phyloP scores from a whole-genome alignment of 1,284 basidiomycete genomes.

The Macrocybe sp. region DNA sequence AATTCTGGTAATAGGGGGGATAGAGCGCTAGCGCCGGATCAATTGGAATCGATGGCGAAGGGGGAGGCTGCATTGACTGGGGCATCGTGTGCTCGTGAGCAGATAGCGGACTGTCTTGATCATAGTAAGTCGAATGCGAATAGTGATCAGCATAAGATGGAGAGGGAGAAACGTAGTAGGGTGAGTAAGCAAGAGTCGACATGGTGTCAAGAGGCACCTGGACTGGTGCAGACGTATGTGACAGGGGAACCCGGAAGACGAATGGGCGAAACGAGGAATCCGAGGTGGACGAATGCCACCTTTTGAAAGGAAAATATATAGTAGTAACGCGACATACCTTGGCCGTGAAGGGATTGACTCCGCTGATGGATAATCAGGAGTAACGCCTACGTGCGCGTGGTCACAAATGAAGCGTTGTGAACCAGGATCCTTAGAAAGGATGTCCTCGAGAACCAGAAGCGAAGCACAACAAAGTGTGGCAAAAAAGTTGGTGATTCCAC shows the following conservation, averaged over 20 bases:
- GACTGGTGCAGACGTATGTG: not conserved
- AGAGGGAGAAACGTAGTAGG: slow-evolving; percentile 29
- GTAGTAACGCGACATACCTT: slow-evolving; percentile 9
- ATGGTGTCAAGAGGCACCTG: not conserved
- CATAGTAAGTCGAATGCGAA: slow-evolving; percentile 17
- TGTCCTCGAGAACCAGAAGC: slow-evolving; percentile 13
- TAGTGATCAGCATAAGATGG: slow-evolving; percentile 24
- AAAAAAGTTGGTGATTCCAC: slow-evolving; percentile 13
- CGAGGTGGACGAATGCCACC: too few relatives aligned
- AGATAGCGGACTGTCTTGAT: slow-evolving; percentile 24
- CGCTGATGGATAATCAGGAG: slow-evolving; percentile 6
- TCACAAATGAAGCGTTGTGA: slow-evolving; percentile 11
- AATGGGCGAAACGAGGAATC: too few relatives aligned
- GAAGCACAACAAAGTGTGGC: slow-evolving; percentile 7
- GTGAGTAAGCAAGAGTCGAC: slow-evolving; percentile 29
- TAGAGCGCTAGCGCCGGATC: slow-evolving; percentile 65
- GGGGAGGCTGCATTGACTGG: slow-evolving; percentile 48
- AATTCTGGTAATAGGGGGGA: slow-evolving; percentile 46
- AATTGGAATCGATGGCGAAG: slow-evolving; percentile 55
- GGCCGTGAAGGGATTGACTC: slow-evolving; percentile 1
- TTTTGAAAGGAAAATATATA: slow-evolving; percentile 8
- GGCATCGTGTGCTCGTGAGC: slow-evolving; percentile 34
- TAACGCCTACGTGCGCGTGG: slow-evolving; percentile 13
- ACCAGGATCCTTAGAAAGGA: slow-evolving; percentile 12
- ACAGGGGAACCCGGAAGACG: too few relatives aligned